Conservation (phyloP, 73 alveolate genomes). For the Paramecium primaurelia region DNA sequence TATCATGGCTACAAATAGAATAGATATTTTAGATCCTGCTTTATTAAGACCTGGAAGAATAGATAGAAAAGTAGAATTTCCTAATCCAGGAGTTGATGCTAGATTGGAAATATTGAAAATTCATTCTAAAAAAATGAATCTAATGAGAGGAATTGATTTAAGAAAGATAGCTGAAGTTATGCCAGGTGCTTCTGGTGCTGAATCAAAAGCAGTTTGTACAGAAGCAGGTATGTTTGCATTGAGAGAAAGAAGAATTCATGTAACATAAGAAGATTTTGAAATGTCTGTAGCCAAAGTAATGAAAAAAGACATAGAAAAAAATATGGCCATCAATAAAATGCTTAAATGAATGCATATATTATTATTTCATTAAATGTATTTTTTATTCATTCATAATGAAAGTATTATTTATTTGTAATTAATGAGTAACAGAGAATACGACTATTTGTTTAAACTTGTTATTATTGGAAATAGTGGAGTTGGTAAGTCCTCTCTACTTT, state of each 20-base stretch:
- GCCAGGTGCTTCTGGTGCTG: slow-evolving; percentile 99
- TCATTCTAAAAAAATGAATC: slow-evolving; percentile 96
- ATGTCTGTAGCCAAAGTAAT: slow-evolving; percentile 99
- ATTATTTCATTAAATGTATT: neutral
- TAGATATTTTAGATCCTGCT: slow-evolving; percentile 99
- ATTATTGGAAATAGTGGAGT: slow-evolving; percentile 76
- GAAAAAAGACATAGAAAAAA: slow-evolving; percentile 99
- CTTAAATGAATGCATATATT: slow-evolving; percentile 64
- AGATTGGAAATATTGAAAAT: slow-evolving; percentile 96
- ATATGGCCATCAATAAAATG: slow-evolving; percentile 88
- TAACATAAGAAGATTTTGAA: slow-evolving; percentile 99
- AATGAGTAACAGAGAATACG: slow-evolving; percentile 58
- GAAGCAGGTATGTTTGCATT: slow-evolving; percentile 99
- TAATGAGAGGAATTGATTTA: slow-evolving; percentile 96
- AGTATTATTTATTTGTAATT: neutral
- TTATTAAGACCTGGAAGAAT: slow-evolving; percentile 99
- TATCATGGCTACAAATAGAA: slow-evolving; percentile 99
- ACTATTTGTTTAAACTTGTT: slow-evolving; percentile 68
- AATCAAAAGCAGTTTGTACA: slow-evolving; percentile 89
- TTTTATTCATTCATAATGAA: too few relatives aligned
- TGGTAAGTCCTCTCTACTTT: slow-evolving; percentile 72
- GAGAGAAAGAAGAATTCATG: slow-evolving; percentile 99
- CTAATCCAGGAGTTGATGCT: slow-evolving; percentile 98
- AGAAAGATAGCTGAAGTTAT: slow-evolving; percentile 90
- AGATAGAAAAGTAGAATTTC: slow-evolving; percentile 99